Conservation (phyloP, 345 rosid species). For the Syzygium aqueum region DNA sequence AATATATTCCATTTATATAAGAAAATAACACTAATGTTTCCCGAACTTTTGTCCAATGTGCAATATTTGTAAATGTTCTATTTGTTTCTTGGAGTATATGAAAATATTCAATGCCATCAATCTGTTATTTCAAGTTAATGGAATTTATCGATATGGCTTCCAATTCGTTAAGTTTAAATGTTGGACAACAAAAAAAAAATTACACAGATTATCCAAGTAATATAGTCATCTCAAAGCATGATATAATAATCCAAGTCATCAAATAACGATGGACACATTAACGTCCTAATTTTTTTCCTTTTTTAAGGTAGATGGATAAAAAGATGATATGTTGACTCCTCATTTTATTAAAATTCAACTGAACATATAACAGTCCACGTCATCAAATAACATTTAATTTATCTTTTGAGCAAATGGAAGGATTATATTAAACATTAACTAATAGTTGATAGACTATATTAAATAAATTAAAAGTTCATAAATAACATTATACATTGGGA, state of each 20-base stretch:
- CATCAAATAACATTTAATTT: neutral
- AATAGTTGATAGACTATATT: neutral
- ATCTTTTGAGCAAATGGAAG: neutral
- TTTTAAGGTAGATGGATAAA: neutral
- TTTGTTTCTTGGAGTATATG: too few relatives aligned
- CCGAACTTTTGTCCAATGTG: too few relatives aligned
- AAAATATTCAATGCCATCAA: too few relatives aligned
- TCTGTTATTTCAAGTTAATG: neutral
- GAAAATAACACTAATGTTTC: too few relatives aligned
- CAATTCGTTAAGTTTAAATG: too few relatives aligned
- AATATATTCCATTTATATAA: too few relatives aligned
- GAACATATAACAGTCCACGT: neutral
- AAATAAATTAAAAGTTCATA: accelerated
- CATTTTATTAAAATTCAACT: neutral
- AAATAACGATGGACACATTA: neutral
- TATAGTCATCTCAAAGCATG: neutral
- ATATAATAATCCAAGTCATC: neutral
- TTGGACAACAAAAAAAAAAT: too few relatives aligned
- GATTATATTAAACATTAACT: neutral
- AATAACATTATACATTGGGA: neutral
- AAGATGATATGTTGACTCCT: neutral
- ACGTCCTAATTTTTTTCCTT: neutral
- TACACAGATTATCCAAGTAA: neutral
- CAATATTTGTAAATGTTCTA: too few relatives aligned
- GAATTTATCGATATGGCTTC: too few relatives aligned